Base-by-base conservation (phyloP, 1,284 basidiomycete genomes). In the Pyrrhoderma lamaoense region DNA sequence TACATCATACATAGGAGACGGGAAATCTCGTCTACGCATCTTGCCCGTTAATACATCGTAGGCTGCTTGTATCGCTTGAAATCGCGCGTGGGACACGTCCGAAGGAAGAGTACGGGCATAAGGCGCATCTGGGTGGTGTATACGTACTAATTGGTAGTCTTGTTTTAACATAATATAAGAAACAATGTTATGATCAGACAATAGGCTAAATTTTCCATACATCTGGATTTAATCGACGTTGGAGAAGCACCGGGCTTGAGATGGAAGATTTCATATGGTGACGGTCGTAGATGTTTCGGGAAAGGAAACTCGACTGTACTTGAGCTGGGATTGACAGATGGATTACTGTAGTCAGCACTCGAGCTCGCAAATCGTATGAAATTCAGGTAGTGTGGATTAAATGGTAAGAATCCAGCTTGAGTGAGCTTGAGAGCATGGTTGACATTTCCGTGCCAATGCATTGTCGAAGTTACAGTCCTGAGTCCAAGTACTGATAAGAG, bases 101-200 rank as follows among this genome's bases (percentile, higher is more conserved):
- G 70, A 55, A 11, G 70, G 56, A 5, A 72, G 49, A 40, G 57
- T 55, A 22, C 67, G 65, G 22, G 61, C 63, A 1, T 57, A 59
- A 2, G 65, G 64, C 3, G 68, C 67, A 54, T 79, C 77, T 4
- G 76, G 76, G 56, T 78, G 76, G 57, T 78, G 69, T 45, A 66
- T 57, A n/a, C 74, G 73, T 38, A 75, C 77, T 37, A 78, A 71
- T 35, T 79, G 75, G 55, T 74, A 77, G 59, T 78, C 77, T 79
- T 5, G 11, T 31, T 11, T 11, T 11, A 11, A 11, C 19, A 21
- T 40, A 44, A 11, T 53, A 19, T 22, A 25, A 16, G 27, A 40
- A 45, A 22, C 27, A 51, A 38, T 45, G 18, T 27, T 14, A 36
- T 16, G 11, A 34, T 2, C 25, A 36, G 31, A 49, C 18, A 45